Evolutionary conservation across 768 basidiomycete species (phyloP).

Genomic region (Suillus clintonianus): DNA sequence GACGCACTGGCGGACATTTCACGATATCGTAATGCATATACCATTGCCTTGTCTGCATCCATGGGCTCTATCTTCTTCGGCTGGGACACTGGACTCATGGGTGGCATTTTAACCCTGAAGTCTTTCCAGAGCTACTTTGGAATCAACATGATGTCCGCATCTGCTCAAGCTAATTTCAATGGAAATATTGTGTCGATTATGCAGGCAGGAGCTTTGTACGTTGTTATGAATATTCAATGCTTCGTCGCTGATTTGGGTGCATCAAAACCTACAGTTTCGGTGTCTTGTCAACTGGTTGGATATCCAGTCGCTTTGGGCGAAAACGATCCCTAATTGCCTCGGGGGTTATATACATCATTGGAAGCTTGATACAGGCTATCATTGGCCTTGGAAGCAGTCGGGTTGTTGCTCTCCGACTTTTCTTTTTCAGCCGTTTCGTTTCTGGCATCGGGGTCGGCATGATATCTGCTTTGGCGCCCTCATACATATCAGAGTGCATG

Average conservation of each 20-base stretch:
- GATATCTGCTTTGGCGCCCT: conserved; percentile 49
- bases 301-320: conserved; percentile 46
- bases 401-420: conserved; percentile 36
- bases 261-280: conserved; percentile 40
- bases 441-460: conserved; percentile 64
- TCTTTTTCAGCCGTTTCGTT: conserved; percentile 55
- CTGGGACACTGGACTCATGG: conserved; percentile 53
- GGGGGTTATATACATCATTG: conserved; percentile 48
- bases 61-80: conserved; percentile 53
- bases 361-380: conserved; percentile 48
- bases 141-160: conserved; percentile 37
- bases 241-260: not conserved
- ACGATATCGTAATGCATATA: conserved; percentile 46
- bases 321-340: conserved; percentile 46
- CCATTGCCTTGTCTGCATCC: conserved; percentile 44
- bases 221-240: not conserved
- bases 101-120: conserved; percentile 46
- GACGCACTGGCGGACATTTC: conserved; percentile 23
- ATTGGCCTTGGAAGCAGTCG: conserved; percentile 42
- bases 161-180: conserved; percentile 41
- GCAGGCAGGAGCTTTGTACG: conserved; percentile 52
- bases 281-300: conserved; percentile 41
- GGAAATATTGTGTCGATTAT: conserved; percentile 56
- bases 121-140: conserved; percentile 54
- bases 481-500: conserved; percentile 53